These are phyloP conservation scores for Pyracantha coccinea DNA, from an alignment of 331 rosid genomes.

Conservation along the genomic window DNA sequence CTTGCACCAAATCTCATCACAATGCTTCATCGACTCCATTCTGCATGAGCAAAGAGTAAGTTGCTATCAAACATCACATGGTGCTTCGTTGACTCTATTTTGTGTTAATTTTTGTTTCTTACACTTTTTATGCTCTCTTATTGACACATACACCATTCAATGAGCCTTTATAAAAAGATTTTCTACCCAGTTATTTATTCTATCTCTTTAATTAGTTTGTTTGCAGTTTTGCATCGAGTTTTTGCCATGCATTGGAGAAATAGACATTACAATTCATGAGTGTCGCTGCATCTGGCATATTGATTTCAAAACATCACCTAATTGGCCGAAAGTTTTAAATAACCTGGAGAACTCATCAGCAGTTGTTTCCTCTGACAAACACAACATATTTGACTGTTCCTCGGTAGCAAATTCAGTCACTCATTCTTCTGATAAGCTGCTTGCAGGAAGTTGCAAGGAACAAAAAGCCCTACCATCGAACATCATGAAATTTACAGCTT, in stretches of 20 bases:
- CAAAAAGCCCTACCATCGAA: slow-evolving; percentile 19
- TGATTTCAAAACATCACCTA: slow-evolving; percentile 38
- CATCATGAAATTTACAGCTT: slow-evolving; percentile 34
- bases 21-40: slow-evolving; percentile 53
- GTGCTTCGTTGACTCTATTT: not conserved
- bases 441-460: slow-evolving; percentile 19
- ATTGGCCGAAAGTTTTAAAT: slow-evolving; percentile 55
- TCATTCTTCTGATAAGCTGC: slow-evolving; percentile 26
- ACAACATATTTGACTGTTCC: slow-evolving; percentile 18
- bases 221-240: slow-evolving; percentile 61
- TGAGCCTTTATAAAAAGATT: not conserved
- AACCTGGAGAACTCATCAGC: slow-evolving; percentile 32
- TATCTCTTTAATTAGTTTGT: slow-evolving; percentile 58
- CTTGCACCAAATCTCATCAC: slow-evolving; percentile 54
- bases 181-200: slow-evolving; percentile 23
- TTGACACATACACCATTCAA: slow-evolving; percentile 2
- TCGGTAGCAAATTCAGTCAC: slow-evolving; percentile 16
- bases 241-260: slow-evolving; percentile 62
- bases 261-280: slow-evolving; percentile 27
- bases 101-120: slow-evolving; percentile 6
- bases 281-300: slow-evolving; percentile 19
- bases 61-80: slow-evolving; percentile 6
- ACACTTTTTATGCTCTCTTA: slow-evolving; percentile 1
- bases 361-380: slow-evolving; percentile 19
- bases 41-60: slow-evolving; percentile 74